A percentile compares a stretch with the other conserved stretches of the same genome.
These are phyloP conservation scores for Vanrija pseudolonga DNA, from an alignment of 1,284 basidiomycete species.

Conservation along the genomic window DNA sequence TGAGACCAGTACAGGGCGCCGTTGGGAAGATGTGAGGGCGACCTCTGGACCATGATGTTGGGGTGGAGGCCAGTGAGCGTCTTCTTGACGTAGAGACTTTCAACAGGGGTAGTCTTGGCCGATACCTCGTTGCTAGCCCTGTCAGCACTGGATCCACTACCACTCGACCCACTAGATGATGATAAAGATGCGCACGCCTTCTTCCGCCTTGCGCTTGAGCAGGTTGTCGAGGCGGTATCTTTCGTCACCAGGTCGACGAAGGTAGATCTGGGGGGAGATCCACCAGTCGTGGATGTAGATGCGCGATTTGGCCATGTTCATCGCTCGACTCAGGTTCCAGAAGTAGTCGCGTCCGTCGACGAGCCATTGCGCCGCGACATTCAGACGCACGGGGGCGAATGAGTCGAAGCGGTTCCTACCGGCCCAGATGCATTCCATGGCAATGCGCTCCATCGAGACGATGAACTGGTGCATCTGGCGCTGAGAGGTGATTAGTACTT, in stretches of 20 bases:
- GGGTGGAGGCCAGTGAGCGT: conserved; percentile 78
- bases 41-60: conserved; percentile 95
- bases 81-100: conserved; percentile 89
- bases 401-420: conserved; percentile 84
- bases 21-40: conserved; percentile 94
- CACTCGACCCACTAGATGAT: conserved; percentile 72
- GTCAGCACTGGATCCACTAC: background rate
- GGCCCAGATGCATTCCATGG: conserved; percentile 72
- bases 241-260: conserved; percentile 77
- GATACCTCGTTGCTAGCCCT: conserved; percentile 85
- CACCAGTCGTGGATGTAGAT: conserved; percentile 97
- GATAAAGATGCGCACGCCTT: conserved; percentile 94
- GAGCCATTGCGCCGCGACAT: conserved; percentile 95
- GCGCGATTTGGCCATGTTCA: conserved; percentile 80
- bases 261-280: conserved; percentile 67
- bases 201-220: conserved; percentile 85
- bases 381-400: conserved; percentile 88
- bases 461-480: conserved; percentile 98
- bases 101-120: conserved; percentile 89
- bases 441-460: conserved; percentile 80
- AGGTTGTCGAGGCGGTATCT: conserved; percentile 85
- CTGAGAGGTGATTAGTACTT: conserved; percentile 47
- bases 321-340: conserved; percentile 94
- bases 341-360: conserved; percentile 98
- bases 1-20: conserved; percentile 99